phyloP scores from a whole-genome alignment of 768 basidiomycete genomes.

The Lentinus brumalis region DNA sequence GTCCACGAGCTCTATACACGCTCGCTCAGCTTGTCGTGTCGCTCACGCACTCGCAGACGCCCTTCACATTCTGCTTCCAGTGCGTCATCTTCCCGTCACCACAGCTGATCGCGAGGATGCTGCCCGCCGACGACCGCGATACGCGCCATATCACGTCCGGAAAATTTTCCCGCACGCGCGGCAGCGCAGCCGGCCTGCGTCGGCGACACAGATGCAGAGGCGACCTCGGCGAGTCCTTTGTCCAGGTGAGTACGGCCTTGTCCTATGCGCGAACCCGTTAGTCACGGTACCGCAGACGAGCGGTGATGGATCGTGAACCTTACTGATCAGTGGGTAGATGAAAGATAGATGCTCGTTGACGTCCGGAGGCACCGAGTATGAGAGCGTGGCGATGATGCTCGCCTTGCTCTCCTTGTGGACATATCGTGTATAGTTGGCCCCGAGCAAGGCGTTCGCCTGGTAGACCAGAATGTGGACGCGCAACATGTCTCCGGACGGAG shows the following conservation, averaged over 20 bases:
- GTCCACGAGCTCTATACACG: too few species aligned
- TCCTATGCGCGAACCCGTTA: conserved; percentile 46
- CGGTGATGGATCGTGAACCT: conserved; percentile 17
- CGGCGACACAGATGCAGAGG: conserved; percentile 45
- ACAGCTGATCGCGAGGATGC: conserved; percentile 93
- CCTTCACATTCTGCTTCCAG: conserved; percentile 97
- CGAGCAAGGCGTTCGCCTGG: conserved; percentile 29
- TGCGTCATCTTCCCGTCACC: conserved; percentile 97
- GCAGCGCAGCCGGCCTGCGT: conserved; percentile 40
- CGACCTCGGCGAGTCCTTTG: conserved; percentile 72
- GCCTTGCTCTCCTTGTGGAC: conserved; percentile 24
- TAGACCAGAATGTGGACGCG: conserved; percentile 21
- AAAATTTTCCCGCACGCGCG: conserved; percentile 69
- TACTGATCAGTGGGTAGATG: conserved; percentile 33
- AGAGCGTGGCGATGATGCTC: conserved; percentile 27
- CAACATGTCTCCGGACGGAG: conserved; percentile 32
- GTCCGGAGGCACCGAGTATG: conserved; percentile 30
- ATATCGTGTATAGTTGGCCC: conserved; percentile 29
- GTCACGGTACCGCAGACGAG: too few species aligned
- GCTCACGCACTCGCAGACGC: conserved; percentile 96
- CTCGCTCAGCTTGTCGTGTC: conserved; percentile 83
- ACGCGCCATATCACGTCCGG: conserved; percentile 99
- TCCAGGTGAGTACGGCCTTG: conserved; percentile 90
- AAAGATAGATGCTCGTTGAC: conserved; percentile 27
- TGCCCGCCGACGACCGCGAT: conserved; percentile 96